Conservation (phyloP, 306 rosid genomes). For the Rosa lucieae region DNA sequence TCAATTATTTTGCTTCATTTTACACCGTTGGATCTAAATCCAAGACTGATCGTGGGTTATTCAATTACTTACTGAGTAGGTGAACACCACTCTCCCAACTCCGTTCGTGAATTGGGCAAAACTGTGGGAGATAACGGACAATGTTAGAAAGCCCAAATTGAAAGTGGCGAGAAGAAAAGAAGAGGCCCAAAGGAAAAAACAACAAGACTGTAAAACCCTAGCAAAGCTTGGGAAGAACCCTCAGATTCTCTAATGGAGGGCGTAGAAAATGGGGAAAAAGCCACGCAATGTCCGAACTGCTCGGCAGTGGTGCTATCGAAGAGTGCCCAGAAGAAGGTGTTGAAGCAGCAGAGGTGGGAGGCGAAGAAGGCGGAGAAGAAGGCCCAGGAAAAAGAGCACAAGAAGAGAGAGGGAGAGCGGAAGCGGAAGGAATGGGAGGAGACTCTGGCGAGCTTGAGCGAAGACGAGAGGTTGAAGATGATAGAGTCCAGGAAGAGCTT, state of each 20-base stretch:
- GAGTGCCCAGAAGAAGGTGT: constrained; percentile 71
- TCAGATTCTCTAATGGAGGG: background rate
- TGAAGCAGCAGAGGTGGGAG: constrained; percentile 67
- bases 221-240: background rate
- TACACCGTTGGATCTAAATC: no score
- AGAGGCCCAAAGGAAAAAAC: no score
- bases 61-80: no score
- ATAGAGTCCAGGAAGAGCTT: constrained; percentile 60
- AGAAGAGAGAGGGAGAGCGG: constrained; percentile 54
- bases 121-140: no score
- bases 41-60: no score
- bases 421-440: constrained; percentile 91
- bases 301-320: constrained; percentile 40
- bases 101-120: no score
- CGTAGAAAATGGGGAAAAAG: background rate
- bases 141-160: no score
- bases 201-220: background rate
- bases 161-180: no score
- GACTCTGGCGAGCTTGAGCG: constrained; percentile 42
- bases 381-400: constrained; percentile 59
- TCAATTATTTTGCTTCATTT: no score
- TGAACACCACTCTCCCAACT: no score
- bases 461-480: constrained; percentile 67
- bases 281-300: background rate
- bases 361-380: constrained; percentile 87